Conservation (phyloP, 225 moss, liverwort and hornwort species). For the Pseudoscleropodium purum region DNA sequence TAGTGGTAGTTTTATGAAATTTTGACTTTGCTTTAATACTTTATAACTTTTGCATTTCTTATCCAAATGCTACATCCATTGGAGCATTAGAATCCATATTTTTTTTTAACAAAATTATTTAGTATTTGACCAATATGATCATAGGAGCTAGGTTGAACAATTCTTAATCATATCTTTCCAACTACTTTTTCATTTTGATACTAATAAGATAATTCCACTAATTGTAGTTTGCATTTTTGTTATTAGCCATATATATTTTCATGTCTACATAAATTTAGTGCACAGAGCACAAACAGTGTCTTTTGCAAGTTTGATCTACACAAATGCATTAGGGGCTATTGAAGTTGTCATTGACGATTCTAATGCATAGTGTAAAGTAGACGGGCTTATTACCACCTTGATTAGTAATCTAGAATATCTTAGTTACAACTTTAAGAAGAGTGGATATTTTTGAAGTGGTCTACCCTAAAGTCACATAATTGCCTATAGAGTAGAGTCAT, state of each 20-base stretch:
- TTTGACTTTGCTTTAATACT: neutral
- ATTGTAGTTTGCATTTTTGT: neutral
- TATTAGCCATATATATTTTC: neutral
- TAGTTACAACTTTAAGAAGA: too few relatives aligned
- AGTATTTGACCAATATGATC: neutral
- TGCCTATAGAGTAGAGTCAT: too few relatives aligned
- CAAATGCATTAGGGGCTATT: too few relatives aligned
- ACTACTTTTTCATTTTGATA: neutral
- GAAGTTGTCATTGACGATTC: neutral
- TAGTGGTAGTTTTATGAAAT: neutral
- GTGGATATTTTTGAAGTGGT: too few relatives aligned
- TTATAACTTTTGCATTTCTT: neutral
- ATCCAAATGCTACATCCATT: too few relatives aligned
- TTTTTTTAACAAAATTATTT: neutral
- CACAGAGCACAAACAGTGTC: accelerated
- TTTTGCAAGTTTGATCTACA: too few relatives aligned
- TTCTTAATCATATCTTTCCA: neutral
- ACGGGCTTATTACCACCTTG: too few relatives aligned
- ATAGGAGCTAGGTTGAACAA: neutral
- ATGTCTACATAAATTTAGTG: neutral
- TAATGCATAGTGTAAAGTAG: neutral
- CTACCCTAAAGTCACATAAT: too few relatives aligned
- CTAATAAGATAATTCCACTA: neutral
- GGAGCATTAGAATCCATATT: too few relatives aligned
- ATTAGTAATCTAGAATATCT: too few relatives aligned